These are phyloP conservation scores for Ajuga reptans DNA, from an alignment of 305 asterid genomes.

Conservation along the genomic window DNA sequence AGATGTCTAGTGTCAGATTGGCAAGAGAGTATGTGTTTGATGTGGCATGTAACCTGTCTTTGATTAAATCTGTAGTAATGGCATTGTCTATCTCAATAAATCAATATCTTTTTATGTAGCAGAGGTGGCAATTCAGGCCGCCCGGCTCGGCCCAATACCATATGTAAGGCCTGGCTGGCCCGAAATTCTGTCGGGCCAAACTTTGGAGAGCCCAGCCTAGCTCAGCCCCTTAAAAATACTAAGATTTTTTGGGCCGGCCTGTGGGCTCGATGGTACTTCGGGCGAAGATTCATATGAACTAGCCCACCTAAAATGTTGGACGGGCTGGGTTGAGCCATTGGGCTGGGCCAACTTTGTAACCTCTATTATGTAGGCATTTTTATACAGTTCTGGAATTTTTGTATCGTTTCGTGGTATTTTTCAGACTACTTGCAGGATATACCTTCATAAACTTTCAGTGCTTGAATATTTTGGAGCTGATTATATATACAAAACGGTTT, in stretches of 20 bases:
- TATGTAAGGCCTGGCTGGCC: too few relatives aligned
- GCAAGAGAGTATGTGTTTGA: neutral
- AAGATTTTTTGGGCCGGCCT: too few relatives aligned
- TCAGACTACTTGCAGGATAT: neutral
- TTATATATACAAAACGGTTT: conserved; percentile 11
- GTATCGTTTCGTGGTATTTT: neutral
- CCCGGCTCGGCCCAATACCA: too few relatives aligned
- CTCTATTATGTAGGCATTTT: neutral
- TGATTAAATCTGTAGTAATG: neutral
- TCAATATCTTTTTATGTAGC: neutral
- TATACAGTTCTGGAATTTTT: conserved; percentile 2
- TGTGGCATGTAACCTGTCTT: neutral
- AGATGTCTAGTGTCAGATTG: neutral
- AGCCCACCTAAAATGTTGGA: too few relatives aligned
- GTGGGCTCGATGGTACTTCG: too few relatives aligned
- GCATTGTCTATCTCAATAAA: neutral
- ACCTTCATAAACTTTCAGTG: neutral
- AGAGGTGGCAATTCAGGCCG: too few relatives aligned
- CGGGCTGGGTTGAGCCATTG: too few relatives aligned
- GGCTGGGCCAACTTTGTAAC: too few relatives aligned
- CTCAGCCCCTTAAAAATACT: too few relatives aligned
- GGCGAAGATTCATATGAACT: too few relatives aligned
- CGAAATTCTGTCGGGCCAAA: too few relatives aligned
- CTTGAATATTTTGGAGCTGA: conserved; percentile 13
- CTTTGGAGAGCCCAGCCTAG: too few relatives aligned